These are phyloP conservation scores for Pseudogymnoascus pannorum DNA, from an alignment of 2,329 filamentous ascomycete genomes.

Conservation along the genomic window DNA sequence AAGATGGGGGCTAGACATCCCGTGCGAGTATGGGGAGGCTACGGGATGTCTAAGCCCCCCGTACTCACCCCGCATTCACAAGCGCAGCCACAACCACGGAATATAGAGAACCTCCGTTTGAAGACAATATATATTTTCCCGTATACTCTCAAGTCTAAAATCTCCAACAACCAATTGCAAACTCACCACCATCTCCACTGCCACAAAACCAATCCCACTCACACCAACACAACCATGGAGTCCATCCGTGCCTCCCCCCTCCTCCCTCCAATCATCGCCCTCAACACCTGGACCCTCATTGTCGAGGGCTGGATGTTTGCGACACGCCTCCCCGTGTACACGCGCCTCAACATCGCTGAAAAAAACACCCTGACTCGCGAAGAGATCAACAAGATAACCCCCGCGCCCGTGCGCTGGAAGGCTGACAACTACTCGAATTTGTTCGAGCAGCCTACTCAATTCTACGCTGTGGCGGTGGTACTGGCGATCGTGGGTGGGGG, in stretches of 20 bases:
- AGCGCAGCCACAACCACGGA: neutral
- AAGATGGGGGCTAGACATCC: neutral
- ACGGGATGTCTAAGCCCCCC: too few relatives aligned
- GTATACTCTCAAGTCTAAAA: neutral
- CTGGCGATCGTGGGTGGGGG: slow-evolving; percentile 26
- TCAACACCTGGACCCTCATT: slow-evolving; percentile 34
- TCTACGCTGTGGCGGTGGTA: slow-evolving; percentile 35
- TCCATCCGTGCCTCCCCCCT: slow-evolving; percentile 13
- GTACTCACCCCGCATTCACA: neutral
- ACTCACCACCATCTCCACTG: neutral
- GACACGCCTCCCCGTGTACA: slow-evolving; percentile 31
- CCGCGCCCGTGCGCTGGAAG: slow-evolving; percentile 28
- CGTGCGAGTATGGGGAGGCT: too few relatives aligned
- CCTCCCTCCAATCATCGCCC: slow-evolving; percentile 28
- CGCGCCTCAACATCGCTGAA: slow-evolving; percentile 24
- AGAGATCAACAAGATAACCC: slow-evolving; percentile 25
- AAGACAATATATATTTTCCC: neutral
- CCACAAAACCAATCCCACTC: neutral
- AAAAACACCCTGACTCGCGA: slow-evolving; percentile 19
- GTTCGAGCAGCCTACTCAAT: slow-evolving; percentile 37
- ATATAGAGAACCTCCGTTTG: neutral
- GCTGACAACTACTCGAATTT: slow-evolving; percentile 39
- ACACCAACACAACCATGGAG: neutral
- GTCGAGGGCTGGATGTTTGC: slow-evolving; percentile 38
- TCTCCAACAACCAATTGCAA: neutral